A percentile compares a stretch with the other conserved stretches of the same genome.
These are phyloP conservation scores for Amphichorda felina DNA, from an alignment of 2,329 filamentous ascomycete genomes.

Conservation along the genomic window DNA sequence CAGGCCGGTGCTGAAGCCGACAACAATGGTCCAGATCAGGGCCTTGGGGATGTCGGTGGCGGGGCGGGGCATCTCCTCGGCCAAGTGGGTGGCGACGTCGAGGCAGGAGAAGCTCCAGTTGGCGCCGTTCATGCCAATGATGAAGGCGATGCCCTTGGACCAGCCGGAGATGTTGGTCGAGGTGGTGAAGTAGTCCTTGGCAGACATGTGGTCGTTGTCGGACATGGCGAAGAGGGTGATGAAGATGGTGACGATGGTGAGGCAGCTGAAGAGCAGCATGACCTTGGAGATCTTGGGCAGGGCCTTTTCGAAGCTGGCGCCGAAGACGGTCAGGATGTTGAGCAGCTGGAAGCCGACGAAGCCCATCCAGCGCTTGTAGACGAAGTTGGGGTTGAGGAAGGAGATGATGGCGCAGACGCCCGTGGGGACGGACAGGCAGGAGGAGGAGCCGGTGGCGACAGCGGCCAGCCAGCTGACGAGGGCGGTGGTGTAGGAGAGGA, in stretches of 20 bases:
- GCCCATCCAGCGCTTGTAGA: slow-evolving; percentile 12
- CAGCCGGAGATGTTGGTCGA: not conserved
- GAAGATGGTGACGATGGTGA: slow-evolving; percentile 10
- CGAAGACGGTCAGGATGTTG: slow-evolving; percentile 10
- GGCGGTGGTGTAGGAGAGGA: slow-evolving; percentile 12
- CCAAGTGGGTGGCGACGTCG: slow-evolving; percentile 14
- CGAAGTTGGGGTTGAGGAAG: too few relatives aligned
- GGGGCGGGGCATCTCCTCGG: slow-evolving; percentile 15
- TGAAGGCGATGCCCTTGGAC: slow-evolving; percentile 12
- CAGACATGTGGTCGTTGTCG: slow-evolving; percentile 5
- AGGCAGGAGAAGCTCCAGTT: slow-evolving; percentile 18
- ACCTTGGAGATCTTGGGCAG: slow-evolving; percentile 13
- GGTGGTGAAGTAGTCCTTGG: slow-evolving; percentile 10
- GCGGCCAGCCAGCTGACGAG: slow-evolving; percentile 14
- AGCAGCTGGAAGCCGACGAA: slow-evolving; percentile 14
- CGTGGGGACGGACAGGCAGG: slow-evolving; percentile 11
- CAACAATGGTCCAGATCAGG: slow-evolving; percentile 8
- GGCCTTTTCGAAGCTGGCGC: too few relatives aligned
- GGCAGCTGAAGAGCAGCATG: slow-evolving; percentile 13
- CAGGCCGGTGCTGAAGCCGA: slow-evolving; percentile 5
- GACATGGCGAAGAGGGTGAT: slow-evolving; percentile 14
- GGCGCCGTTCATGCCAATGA: slow-evolving; percentile 14
- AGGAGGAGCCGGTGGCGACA: slow-evolving; percentile 12
- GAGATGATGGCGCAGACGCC: slow-evolving; percentile 11
- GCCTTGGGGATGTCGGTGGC: slow-evolving; percentile 11